Base-by-base conservation (phyloP, 441 rosid species). In the Corymbia calophylla region DNA sequence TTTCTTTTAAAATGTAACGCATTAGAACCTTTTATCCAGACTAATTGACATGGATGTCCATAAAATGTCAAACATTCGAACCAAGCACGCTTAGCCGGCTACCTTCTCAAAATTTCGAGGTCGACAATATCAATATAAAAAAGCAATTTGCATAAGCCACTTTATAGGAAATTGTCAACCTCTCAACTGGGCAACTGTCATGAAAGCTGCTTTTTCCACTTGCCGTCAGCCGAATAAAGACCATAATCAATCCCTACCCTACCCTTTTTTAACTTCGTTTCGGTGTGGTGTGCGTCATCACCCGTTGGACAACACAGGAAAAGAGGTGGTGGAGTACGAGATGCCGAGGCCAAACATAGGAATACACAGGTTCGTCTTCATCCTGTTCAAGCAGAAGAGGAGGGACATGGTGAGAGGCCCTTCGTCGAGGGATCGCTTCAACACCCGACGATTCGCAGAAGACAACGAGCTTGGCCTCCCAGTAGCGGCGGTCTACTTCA, bases 361-460 rank as follows among this genome's bases (percentile, higher is more conserved):
- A 51, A 88, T 88, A 53, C 90, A 88, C 90, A 88, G 90, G 90
- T 88, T 88, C 81, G 87, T 82, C 87, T 88, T 88, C 60, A 68
- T 88, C 53, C 87, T 88, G 70, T 88, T 81, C 90, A 88, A 84
- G 90, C 90, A 88, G 81, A 84, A 88, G 90, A 48, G 19, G 62
- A n/a, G 87, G 87, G 87, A 88, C 23, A 64, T 23, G 9, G 87
- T 81, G 56, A 88, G 48, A 31, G 70, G 77, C 48, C 90, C 87
- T 15, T 15, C 48, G 9, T 55, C 49, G 39, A 60, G 90, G 44
- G 81, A 88, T 48, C 73, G 58, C 73, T 88, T 88, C 87, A 60
- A 31, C 81, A 88, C 90, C 47, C 60, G 90, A 31, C 62, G 51
- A 35, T 88, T 88, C 6, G 90, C 87, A 2, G 80, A 88, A 32